Conservation (phyloP, 805 yeast species). For the Komagataella kurtzmanii region DNA sequence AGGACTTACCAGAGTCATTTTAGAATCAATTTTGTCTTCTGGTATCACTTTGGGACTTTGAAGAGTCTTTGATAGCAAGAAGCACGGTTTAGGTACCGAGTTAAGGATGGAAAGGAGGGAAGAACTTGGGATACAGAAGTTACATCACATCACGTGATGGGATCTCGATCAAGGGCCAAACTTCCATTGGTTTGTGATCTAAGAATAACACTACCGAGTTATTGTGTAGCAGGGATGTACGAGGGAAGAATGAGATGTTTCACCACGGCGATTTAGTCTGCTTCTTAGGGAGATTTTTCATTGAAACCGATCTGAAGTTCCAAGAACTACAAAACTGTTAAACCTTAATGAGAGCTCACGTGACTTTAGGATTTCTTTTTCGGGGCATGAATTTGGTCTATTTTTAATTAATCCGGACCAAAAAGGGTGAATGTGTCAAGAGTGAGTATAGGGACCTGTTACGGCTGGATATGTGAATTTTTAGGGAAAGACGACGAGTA, state of each 20-base stretch:
- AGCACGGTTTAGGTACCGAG: not conserved
- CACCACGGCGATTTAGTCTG: not conserved
- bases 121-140: not conserved
- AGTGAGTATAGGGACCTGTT: not conserved
- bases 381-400: not conserved
- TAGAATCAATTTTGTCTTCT: not conserved
- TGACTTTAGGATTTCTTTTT: not conserved
- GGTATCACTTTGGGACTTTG: not conserved
- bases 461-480: no score
- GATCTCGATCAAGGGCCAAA: not conserved
- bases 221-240: not conserved
- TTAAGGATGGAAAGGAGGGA: not conserved
- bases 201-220: not conserved
- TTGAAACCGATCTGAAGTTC: not conserved
- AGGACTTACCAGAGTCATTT: not conserved
- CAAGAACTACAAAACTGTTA: not conserved
- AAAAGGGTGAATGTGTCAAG: not conserved
- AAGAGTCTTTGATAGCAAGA: not conserved
- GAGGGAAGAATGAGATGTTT: not conserved
- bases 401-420: not conserved
- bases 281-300: not conserved
- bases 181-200: not conserved
- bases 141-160: not conserved
- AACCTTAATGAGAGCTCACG: not conserved
- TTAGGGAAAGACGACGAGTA: no score